A percentile compares a stretch with the other conserved stretches of the same genome.
phyloP scores from a whole-genome alignment of 2,329 filamentous ascomycete species.

The Ceratocystis destructans region DNA sequence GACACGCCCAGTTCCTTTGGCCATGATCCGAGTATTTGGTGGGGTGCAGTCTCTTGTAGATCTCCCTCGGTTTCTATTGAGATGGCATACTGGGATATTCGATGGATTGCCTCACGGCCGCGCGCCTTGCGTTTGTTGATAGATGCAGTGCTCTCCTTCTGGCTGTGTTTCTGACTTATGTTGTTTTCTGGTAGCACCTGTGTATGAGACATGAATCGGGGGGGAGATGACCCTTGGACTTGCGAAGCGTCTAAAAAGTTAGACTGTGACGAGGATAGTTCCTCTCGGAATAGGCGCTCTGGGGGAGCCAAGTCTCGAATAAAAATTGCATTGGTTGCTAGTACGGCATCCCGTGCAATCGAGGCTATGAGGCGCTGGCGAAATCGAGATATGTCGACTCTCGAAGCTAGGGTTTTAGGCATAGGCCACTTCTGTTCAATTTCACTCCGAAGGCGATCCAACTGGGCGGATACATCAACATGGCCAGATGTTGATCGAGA shows the following conservation, averaged over 20 bases:
- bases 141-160: neutral
- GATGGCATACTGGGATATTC: slow-evolving; percentile 27
- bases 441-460: neutral
- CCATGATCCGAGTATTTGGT: slow-evolving; percentile 29
- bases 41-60: slow-evolving; percentile 20
- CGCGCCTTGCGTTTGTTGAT: slow-evolving; percentile 5
- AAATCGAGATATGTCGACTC: neutral
- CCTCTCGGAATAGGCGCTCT: neutral
- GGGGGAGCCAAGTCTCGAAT: neutral
- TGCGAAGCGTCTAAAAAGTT: neutral
- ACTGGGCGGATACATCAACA: neutral
- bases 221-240: neutral
- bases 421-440: neutral
- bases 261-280: neutral
- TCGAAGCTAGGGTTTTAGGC: neutral
- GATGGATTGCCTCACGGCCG: slow-evolving; percentile 25
- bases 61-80: slow-evolving; percentile 24
- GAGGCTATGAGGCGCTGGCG: slow-evolving; percentile 1
- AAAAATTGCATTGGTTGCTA: neutral
- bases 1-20: slow-evolving; percentile 28
- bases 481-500: neutral
- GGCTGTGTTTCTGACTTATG: neutral
- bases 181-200: neutral
- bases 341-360: neutral
- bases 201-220: neutral